Percentiles rank a stretch among this genome's conserved stretches.
Evolutionary conservation across 495 filamentous ascomycete species (phyloP).

Genomic region (Hapsidospora chrysogenum): DNA sequence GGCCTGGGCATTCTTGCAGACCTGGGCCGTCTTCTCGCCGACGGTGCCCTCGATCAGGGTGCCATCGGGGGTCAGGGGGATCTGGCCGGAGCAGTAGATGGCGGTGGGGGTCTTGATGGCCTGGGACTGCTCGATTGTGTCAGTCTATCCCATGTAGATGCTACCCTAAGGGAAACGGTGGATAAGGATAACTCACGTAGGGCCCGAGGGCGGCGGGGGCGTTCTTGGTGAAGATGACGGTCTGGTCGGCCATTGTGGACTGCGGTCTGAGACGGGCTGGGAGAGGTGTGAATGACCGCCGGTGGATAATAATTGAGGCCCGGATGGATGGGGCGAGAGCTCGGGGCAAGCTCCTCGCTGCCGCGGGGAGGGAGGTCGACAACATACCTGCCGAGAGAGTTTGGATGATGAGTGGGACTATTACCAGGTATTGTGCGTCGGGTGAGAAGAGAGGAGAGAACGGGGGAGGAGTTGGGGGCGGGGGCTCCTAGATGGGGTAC

Average conservation of each 20-base stretch:
- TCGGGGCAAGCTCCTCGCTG: neutral
- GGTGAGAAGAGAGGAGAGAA: neutral
- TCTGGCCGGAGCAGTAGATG: slow-evolving; percentile 89
- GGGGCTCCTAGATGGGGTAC: no score
- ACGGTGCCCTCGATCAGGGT: slow-evolving; percentile 63
- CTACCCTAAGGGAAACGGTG: no score
- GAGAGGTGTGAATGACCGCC: slow-evolving; percentile 1
- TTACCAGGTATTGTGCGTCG: neutral
- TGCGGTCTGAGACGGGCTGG: neutral
- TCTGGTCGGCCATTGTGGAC: slow-evolving; percentile 25
- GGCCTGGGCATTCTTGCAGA: slow-evolving; percentile 62
- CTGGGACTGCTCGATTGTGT: slow-evolving; percentile 45
- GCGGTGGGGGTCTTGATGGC: slow-evolving; percentile 66
- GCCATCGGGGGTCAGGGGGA: slow-evolving; percentile 62
- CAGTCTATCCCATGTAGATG: neutral
- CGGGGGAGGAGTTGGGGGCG: neutral
- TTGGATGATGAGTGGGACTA: neutral
- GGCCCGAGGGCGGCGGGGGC: slow-evolving; percentile 37
- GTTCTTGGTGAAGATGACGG: slow-evolving; percentile 31
- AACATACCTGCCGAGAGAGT: slow-evolving; percentile 1
- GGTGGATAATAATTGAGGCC: neutral
- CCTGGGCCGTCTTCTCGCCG: slow-evolving; percentile 54
- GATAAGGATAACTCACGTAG: slow-evolving; percentile 24
- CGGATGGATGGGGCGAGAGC: neutral
- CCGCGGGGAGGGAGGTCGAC: neutral